Conservation (phyloP, 2,329 filamentous ascomycete genomes). For the Arthrobotrys entomopaga region DNA sequence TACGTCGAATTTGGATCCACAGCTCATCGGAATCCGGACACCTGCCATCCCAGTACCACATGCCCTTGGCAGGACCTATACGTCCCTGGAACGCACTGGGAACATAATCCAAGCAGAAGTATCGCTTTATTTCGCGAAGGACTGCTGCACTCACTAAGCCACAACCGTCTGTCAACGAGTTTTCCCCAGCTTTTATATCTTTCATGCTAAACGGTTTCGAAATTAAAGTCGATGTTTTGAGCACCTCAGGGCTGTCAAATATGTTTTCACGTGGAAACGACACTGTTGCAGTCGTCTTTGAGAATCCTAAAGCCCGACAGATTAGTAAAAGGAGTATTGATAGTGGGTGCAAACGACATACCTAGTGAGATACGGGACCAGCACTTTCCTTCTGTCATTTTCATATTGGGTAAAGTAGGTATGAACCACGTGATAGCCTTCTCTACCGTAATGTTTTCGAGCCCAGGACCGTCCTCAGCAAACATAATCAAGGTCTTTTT, state of each 20-base stretch:
- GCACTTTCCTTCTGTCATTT: slow-evolving; percentile 30
- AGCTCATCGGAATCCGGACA: slow-evolving; percentile 62
- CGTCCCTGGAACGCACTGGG: slow-evolving; percentile 76
- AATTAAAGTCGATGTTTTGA: too few species aligned
- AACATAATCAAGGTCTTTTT: slow-evolving; percentile 23
- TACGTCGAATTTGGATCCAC: slow-evolving; percentile 72
- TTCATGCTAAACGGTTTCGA: slow-evolving; percentile 11
- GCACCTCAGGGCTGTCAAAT: too few species aligned
- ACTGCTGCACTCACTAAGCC: slow-evolving; percentile 72
- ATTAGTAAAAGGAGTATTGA: neutral
- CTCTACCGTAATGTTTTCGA: neutral
- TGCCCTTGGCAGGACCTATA: slow-evolving; percentile 77
- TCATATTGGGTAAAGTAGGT: slow-evolving; percentile 4
- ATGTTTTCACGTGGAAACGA: too few species aligned
- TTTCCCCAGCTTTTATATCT: slow-evolving; percentile 60
- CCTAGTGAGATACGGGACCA: slow-evolving; percentile 30
- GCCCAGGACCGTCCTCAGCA: slow-evolving; percentile 23
- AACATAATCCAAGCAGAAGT: slow-evolving; percentile 67
- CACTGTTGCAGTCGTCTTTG: too few species aligned
- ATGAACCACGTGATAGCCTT: slow-evolving; percentile 37
- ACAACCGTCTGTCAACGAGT: slow-evolving; percentile 75
- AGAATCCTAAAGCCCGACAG: too few species aligned
- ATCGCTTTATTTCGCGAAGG: slow-evolving; percentile 66
- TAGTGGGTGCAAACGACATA: neutral
- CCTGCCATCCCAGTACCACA: slow-evolving; percentile 74